Evolutionary conservation across 139 green algal genomes (phyloP).

Genomic region (Coelastrella sp.): DNA sequence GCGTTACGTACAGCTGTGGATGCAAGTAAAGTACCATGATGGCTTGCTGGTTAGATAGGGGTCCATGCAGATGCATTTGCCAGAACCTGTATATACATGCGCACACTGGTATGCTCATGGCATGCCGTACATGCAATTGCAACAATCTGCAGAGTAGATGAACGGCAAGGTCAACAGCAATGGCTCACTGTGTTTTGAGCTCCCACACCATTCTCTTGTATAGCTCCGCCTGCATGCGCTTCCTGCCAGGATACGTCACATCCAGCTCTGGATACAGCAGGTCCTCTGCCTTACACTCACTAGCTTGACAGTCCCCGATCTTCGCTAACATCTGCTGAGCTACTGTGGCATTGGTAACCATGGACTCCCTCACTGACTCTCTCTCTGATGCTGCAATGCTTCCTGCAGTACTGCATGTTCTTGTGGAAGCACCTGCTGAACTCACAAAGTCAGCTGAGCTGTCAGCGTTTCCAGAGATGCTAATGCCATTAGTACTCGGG

Average conservation of each 20-base stretch:
- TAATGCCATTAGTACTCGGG: too few species aligned
- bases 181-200: slow-evolving; percentile 39
- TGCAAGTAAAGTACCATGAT: too few species aligned
- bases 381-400: neutral
- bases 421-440: neutral
- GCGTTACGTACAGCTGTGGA: too few species aligned
- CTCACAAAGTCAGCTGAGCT: neutral
- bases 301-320: neutral
- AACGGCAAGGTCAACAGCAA: neutral
- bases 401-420: neutral
- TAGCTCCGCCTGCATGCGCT: slow-evolving; percentile 27
- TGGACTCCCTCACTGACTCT: neutral
- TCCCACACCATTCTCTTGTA: slow-evolving; percentile 40
- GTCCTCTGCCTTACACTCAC: neutral
- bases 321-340: neutral
- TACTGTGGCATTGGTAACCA: neutral
- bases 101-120: too few species aligned
- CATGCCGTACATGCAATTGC: too few species aligned
- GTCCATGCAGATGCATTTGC: too few species aligned
- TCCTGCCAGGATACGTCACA: slow-evolving; percentile 7
- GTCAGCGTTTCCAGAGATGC: too few species aligned
- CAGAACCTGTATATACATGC: too few species aligned
- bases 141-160: neutral
- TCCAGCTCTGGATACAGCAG: slow-evolving; percentile 43
- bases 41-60: too few species aligned